Conservation (phyloP, 352 stramenopile genomes). For the Phytopythium ostracodes region DNA sequence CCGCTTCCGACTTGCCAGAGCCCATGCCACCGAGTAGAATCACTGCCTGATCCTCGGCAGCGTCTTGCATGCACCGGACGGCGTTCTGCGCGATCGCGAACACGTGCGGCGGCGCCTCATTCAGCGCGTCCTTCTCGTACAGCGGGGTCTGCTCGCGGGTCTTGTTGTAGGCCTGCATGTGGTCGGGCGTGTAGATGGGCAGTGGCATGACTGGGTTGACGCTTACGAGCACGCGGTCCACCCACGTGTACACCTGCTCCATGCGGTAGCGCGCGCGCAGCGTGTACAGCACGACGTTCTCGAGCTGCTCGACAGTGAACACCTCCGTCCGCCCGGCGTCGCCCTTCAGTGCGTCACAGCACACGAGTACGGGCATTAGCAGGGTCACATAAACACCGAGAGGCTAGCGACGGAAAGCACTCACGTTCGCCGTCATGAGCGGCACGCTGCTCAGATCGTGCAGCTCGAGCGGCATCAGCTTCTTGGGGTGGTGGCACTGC, state of each 20-base stretch:
- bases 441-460: conserved; percentile 68
- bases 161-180: conserved; percentile 79
- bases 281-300: conserved; percentile 74
- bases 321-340: conserved; percentile 54
- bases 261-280: conserved; percentile 70
- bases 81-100: conserved; percentile 80
- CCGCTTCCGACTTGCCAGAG: conserved; percentile 71
- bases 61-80: conserved; percentile 73
- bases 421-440: conserved; percentile 60
- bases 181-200: conserved; percentile 79
- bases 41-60: conserved; percentile 73
- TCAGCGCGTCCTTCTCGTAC: conserved; percentile 50
- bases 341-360: conserved; percentile 19
- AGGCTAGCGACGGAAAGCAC: not conserved
- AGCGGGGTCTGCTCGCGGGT: conserved; percentile 48
- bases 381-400: not conserved
- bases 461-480: conserved; percentile 43
- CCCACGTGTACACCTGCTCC: conserved; percentile 83
- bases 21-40: conserved; percentile 73
- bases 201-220: conserved; percentile 67
- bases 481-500: conserved; percentile 57
- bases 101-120: conserved; percentile 66
- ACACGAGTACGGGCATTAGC: conserved; percentile 2
- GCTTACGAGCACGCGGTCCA: conserved; percentile 69
- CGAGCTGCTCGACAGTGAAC: conserved; percentile 57